Conservation (phyloP, 257 asterid species). For the Salvia splendens region DNA sequence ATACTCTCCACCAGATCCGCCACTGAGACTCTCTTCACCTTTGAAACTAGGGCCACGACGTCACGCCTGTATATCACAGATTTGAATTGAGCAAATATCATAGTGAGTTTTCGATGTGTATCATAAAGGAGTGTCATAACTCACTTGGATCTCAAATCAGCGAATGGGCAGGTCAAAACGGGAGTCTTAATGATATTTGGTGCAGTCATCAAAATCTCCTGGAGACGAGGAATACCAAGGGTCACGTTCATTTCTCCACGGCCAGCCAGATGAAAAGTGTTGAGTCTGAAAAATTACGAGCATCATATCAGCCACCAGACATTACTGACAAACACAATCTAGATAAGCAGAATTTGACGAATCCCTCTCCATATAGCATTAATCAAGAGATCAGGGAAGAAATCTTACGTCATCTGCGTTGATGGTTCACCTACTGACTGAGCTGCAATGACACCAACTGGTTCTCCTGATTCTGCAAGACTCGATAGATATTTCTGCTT, state of each 20-base stretch:
- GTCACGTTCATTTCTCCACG: slow-evolving; percentile 99
- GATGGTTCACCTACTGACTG: slow-evolving; percentile 99
- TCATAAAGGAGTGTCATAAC: slow-evolving; percentile 29
- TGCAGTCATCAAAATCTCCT: slow-evolving; percentile 95
- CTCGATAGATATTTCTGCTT: slow-evolving; percentile 83
- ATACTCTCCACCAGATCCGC: slow-evolving; percentile 85
- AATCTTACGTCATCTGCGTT: slow-evolving; percentile 97
- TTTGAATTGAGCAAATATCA: background rate
- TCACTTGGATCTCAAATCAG: slow-evolving; percentile 63
- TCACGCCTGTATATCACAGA: slow-evolving; percentile 57
- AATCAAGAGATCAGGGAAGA: no score
- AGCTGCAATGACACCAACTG: slow-evolving; percentile 97
- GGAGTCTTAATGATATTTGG: slow-evolving; percentile 78
- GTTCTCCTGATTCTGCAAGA: slow-evolving; percentile 89
- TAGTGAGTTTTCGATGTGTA: background rate
- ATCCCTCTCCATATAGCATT: no score
- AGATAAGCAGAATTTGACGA: no score
- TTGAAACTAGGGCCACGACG: slow-evolving; percentile 65
- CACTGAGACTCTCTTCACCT: slow-evolving; percentile 66
- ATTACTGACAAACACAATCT: no score
- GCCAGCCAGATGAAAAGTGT: slow-evolving; percentile 97
- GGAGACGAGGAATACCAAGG: slow-evolving; percentile 98
- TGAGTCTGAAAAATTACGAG: slow-evolving; percentile 58
- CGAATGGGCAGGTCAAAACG: slow-evolving; percentile 87
- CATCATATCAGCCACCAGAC: slow-evolving; percentile 23